A percentile compares a stretch with the other conserved stretches of the same genome.
phyloP scores from a whole-genome alignment of 345 rosid genomes.

The Erysimum cheiranthoides region DNA sequence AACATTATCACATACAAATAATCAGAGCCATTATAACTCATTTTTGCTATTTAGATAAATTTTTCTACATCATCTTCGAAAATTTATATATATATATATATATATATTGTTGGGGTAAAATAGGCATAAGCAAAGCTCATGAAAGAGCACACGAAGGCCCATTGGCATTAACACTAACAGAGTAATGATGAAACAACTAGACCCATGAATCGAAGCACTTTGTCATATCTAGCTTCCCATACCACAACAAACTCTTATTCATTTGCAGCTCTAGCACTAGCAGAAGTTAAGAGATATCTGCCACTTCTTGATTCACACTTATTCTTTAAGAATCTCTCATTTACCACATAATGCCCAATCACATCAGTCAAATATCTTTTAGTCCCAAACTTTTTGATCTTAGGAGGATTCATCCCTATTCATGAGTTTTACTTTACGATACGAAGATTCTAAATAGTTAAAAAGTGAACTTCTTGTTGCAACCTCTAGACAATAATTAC shows the following conservation, averaged over 20 bases:
- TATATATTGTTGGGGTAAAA: background rate
- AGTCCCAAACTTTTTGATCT: background rate
- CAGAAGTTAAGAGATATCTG: background rate
- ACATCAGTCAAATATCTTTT: background rate
- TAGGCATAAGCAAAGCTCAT: background rate
- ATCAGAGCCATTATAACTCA: background rate
- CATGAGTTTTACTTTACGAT: constrained; percentile 4
- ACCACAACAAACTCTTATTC: background rate
- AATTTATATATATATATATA: background rate
- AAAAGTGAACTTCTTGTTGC: constrained; percentile 28
- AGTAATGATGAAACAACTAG: background rate
- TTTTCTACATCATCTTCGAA: background rate
- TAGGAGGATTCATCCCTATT: background rate
- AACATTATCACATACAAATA: background rate
- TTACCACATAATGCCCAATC: background rate
- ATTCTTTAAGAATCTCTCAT: background rate
- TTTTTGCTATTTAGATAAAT: background rate
- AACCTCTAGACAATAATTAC: constrained; percentile 28
- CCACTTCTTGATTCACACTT: background rate
- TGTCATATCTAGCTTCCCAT: background rate
- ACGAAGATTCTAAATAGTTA: constrained; percentile 17
- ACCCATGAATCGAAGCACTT: background rate
- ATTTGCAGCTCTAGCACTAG: background rate
- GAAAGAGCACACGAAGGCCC: constrained; percentile 19
- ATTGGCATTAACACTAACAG: background rate